Percentiles rank a stretch among this genome's conserved stretches.
Evolutionary conservation across 169 alveolate species (phyloP).

Genomic region (Cryptosporidium andersoni): DNA sequence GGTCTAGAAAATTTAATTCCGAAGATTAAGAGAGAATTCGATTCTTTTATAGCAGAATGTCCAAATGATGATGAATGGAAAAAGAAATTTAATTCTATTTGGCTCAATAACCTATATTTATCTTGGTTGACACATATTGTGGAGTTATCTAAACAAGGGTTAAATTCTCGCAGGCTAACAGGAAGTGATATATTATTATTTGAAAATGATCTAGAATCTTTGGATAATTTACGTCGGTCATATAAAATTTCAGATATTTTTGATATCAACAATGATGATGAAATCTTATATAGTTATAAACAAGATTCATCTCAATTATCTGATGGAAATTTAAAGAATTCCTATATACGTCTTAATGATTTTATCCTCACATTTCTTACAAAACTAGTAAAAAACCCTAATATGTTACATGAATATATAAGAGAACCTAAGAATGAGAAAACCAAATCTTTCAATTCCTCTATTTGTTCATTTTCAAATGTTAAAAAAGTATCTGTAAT

Average conservation of each 20-base stretch:
- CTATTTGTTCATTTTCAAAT: slow-evolving; percentile 10
- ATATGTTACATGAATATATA: not conserved
- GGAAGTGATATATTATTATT: not conserved
- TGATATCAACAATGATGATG: slow-evolving; percentile 2
- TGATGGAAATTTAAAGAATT: no score
- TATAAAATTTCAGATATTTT: not conserved
- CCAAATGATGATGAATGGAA: slow-evolving; percentile 5
- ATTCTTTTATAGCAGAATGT: slow-evolving; percentile 16
- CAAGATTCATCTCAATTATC: no score
- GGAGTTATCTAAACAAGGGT: slow-evolving; percentile 12
- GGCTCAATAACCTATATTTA: not conserved
- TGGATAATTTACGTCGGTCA: slow-evolving; percentile 37
- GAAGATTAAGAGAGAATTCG: slow-evolving; percentile 2
- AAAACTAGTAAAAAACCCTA: slow-evolving; percentile 11
- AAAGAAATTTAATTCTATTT: slow-evolving; percentile 1
- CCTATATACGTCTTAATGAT: not conserved
- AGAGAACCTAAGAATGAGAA: not conserved
- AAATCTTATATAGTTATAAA: no score
- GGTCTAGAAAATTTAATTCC: slow-evolving; percentile 16
- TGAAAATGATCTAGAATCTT: slow-evolving; percentile 44
- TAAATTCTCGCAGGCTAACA: not conserved
- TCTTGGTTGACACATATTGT: slow-evolving; percentile 45
- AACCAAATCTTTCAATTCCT: not conserved
- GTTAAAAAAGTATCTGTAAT: slow-evolving; percentile 19
- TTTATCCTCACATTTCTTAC: slow-evolving; percentile 29